phyloP scores from a whole-genome alignment of 75 land plant species.

The Pseudotsuga menziesii region DNA sequence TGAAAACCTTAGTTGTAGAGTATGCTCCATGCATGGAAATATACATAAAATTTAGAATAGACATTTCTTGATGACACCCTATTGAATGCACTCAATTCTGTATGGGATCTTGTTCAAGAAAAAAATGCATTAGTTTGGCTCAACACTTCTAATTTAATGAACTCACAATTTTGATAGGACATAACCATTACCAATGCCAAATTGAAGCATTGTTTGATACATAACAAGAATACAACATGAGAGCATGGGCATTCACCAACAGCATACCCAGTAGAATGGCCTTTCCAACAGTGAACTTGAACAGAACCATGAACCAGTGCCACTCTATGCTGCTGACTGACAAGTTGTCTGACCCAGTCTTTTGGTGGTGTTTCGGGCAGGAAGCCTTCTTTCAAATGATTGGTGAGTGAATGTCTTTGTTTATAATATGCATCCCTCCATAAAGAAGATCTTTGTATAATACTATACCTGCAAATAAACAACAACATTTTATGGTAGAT shows the following conservation, averaged over 20 bases:
- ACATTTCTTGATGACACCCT: background rate
- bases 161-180: background rate
- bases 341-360: slow-evolving; percentile 1
- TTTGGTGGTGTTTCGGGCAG: background rate
- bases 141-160: background rate
- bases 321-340: background rate
- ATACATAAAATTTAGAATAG: too few species aligned
- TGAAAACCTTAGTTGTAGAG: too few species aligned
- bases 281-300: slow-evolving; percentile 5
- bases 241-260: background rate
- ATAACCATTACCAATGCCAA: background rate
- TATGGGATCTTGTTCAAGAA: background rate
- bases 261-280: slow-evolving; percentile 8
- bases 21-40: too few species aligned
- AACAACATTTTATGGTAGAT: background rate
- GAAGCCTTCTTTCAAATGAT: background rate
- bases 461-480: background rate
- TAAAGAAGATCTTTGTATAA: background rate
- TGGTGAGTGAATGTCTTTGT: background rate
- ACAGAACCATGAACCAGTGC: background rate
- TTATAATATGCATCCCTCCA: slow-evolving; percentile 5
- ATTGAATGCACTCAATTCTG: background rate
- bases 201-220: background rate
- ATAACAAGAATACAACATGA: background rate
- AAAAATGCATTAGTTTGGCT: background rate